phyloP scores from a whole-genome alignment of 1,284 basidiomycete species.

The Puccinia novopanici region DNA sequence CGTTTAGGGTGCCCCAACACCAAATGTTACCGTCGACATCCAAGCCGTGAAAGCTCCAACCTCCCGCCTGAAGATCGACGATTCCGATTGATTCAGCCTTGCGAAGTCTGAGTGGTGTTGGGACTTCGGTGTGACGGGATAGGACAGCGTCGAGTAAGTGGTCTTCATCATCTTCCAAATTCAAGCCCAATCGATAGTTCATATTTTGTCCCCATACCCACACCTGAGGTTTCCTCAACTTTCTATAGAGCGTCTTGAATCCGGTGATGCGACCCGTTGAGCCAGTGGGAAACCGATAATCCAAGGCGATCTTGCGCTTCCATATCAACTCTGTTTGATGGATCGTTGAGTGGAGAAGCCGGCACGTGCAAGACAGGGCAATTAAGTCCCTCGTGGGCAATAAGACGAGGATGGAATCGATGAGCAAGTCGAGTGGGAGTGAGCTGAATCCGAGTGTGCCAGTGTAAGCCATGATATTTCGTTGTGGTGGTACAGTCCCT shows the following conservation, averaged over 20 bases:
- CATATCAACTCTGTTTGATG: slow-evolving; percentile 50
- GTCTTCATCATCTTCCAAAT: slow-evolving; percentile 28
- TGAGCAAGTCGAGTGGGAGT: slow-evolving; percentile 51
- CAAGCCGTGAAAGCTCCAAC: slow-evolving; percentile 54
- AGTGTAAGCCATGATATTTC: neutral
- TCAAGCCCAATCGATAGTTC: slow-evolving; percentile 52
- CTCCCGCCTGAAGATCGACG: slow-evolving; percentile 54
- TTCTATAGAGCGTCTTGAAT: slow-evolving; percentile 51
- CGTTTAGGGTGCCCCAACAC: slow-evolving; percentile 53
- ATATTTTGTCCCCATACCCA: slow-evolving; percentile 53
- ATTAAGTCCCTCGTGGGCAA: slow-evolving; percentile 50
- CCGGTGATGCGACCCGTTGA: slow-evolving; percentile 49
- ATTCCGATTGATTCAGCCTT: slow-evolving; percentile 48
- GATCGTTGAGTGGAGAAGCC: slow-evolving; percentile 51
- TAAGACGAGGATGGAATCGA: slow-evolving; percentile 50
- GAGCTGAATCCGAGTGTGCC: slow-evolving; percentile 3
- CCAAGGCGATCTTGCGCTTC: slow-evolving; percentile 26
- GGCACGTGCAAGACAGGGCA: slow-evolving; percentile 48
- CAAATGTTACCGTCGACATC: slow-evolving; percentile 52
- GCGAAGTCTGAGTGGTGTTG: slow-evolving; percentile 51
- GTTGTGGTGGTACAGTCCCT: neutral
- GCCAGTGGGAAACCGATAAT: slow-evolving; percentile 45
- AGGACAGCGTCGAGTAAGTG: slow-evolving; percentile 18
- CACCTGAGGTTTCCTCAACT: slow-evolving; percentile 43
- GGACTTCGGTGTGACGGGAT: slow-evolving; percentile 34